Base-by-base conservation (phyloP, 371 early-diverging fungal genomes). In the Scutellospora calospora region DNA sequence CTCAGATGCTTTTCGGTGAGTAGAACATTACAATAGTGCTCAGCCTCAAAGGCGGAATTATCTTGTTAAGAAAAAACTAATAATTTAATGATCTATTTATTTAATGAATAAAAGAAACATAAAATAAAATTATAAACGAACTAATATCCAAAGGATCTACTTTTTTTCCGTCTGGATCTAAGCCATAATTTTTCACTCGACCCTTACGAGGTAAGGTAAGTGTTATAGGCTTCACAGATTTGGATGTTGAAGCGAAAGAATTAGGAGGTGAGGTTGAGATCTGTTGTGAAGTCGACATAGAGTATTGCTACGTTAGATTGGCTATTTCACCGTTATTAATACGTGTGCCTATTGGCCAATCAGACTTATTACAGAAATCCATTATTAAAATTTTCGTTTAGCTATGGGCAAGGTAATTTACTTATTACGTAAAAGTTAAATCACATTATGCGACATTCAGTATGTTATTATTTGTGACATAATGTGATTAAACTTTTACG, bases 21-120 rank as follows among this genome's bases (percentile, higher is more conserved):
- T 38, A 93, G 82, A 51, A 89, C 92, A 74, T 93, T 90, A 82
- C 94, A 88, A 79, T 93, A 93, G 75, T 92, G 91, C 60, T 93
- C 92, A 1, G 92, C 85, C 35, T 96, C 93, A 82, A 95, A 97
- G 0, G 90, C 86, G 35, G 87, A 84, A 38, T 87, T 87, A 81
- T 94, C 94, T 93, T 83, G 11, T 18, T 22, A 14, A 60, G 69
- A 68, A 35, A 41, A 63, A 35, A 45, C 65, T 45, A 57, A 75
- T n/a, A 35, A 72, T 51, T 41, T 80, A 8, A 25, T 20, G 18
- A 22, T 27, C 12, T 49, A 63, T 18, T 11, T 49, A 49, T 20
- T 62, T 22, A 9, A 20, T 9, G 22, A 49, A 16, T 20, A 27
- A 14, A n/a, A 22, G 14, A 31, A 27, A 25, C 20, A 16, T 66